Evolutionary conservation across 352 stramenopile species (phyloP).

Genomic region (Phytophthora crassamura): DNA sequence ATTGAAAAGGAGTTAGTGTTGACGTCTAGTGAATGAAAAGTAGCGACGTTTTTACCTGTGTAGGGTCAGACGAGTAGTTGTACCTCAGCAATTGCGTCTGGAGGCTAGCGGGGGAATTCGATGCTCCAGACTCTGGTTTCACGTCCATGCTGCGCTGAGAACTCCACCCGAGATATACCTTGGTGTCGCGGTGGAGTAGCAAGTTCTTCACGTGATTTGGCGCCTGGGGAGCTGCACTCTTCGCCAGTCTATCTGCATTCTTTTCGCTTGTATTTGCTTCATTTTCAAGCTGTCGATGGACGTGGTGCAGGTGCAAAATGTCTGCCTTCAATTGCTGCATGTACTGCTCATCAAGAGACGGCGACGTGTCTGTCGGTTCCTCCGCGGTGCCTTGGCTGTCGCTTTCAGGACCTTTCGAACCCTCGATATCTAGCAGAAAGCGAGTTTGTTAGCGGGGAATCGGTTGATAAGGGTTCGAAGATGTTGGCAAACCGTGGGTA

Average conservation of each 20-base stretch:
- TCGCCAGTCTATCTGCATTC: constrained; percentile 3
- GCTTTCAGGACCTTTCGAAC: constrained; percentile 3
- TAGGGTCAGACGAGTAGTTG: constrained; percentile 54
- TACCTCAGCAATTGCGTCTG: constrained; percentile 48
- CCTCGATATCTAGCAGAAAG: neutral
- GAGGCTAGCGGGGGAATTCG: constrained; percentile 14
- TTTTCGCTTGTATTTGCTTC: constrained; percentile 10
- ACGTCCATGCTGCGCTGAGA: constrained; percentile 9
- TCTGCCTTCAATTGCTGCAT: constrained; percentile 65
- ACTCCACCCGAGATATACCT: constrained; percentile 23
- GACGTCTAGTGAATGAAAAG: neutral
- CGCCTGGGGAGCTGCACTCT: constrained; percentile 3
- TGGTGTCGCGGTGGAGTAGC: constrained; percentile 59
- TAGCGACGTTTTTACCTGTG: constrained; percentile 34
- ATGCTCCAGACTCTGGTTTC: constrained; percentile 1
- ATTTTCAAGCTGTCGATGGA: constrained; percentile 28
- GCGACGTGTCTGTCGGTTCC: neutral
- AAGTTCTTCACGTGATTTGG: constrained; percentile 69
- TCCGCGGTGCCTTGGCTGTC: constrained; percentile 1
- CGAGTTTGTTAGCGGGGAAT: too few species aligned
- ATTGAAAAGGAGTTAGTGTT: constrained; percentile 9
- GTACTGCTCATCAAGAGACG: constrained; percentile 49
- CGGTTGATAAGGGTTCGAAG: too few species aligned
- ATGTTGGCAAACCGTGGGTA: constrained; percentile 14
- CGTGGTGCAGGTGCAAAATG: constrained; percentile 50